phyloP scores from a whole-genome alignment of 495 filamentous ascomycete species.

The Penicillium manginii region DNA sequence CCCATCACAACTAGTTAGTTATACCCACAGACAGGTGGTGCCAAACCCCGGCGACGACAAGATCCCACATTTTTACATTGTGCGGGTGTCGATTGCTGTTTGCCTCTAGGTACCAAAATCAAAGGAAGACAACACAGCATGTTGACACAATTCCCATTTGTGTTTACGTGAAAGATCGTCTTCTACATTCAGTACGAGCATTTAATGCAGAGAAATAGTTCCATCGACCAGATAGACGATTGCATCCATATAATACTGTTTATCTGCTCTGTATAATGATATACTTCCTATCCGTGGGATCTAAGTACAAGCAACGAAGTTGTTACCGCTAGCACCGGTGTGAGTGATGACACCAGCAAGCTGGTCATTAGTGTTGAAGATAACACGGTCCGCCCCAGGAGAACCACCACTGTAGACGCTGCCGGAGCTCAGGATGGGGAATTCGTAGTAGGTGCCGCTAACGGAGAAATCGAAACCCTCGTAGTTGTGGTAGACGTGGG shows the following conservation, averaged over 20 bases:
- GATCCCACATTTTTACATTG: conserved; percentile 24
- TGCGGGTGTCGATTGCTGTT: conserved; percentile 40
- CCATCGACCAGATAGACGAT: too few species aligned
- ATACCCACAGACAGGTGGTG: conserved; percentile 16
- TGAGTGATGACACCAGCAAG: conserved; percentile 68
- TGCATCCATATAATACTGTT: too few species aligned
- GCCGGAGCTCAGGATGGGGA: conserved; percentile 63
- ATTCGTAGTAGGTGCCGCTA: conserved; percentile 70
- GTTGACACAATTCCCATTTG: conserved; percentile 22
- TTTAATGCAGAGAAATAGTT: too few species aligned
- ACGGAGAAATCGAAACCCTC: conserved; percentile 72
- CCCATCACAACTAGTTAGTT: neutral
- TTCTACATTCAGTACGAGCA: conserved; percentile 21
- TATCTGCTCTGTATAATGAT: too few species aligned
- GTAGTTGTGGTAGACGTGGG: conserved; percentile 74
- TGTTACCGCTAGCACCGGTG: conserved; percentile 66
- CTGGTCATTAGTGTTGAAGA: conserved; percentile 59
- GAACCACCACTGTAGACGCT: conserved; percentile 63
- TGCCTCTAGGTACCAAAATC: conserved; percentile 37
- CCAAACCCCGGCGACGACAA: conserved; percentile 39
- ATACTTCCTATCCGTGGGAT: neutral
- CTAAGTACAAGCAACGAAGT: conserved; percentile 62
- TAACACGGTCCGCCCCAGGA: conserved; percentile 72
- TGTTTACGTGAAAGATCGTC: conserved; percentile 30
- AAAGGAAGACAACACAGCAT: conserved; percentile 26